A percentile compares a stretch with the other conserved stretches of the same genome.
phyloP scores from a whole-genome alignment of 1,284 basidiomycete species.

The Leccinum pachyderme region DNA sequence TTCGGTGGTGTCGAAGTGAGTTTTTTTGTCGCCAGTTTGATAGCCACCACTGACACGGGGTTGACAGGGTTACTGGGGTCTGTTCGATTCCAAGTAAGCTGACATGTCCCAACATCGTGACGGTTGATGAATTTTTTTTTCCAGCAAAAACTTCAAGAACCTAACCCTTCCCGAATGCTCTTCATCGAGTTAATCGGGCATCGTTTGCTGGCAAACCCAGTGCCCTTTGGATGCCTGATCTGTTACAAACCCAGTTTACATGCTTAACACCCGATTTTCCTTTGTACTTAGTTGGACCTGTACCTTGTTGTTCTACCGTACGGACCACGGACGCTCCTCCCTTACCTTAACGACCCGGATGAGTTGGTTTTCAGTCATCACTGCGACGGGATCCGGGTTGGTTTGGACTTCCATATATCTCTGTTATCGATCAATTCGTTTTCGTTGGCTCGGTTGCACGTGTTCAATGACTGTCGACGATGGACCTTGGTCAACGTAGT shows the following conservation, averaged over 20 bases:
- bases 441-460: no score
- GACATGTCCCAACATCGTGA: background rate
- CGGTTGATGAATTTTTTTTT: slow-evolving; percentile 5
- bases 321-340: slow-evolving; percentile 4
- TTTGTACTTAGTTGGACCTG: slow-evolving; percentile 24
- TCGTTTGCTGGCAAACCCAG: background rate
- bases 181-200: slow-evolving; percentile 3
- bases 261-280: slow-evolving; percentile 2
- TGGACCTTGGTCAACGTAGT: no score
- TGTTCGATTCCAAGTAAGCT: slow-evolving; percentile 58
- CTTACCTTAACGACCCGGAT: background rate
- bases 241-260: slow-evolving; percentile 7
- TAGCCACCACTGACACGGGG: slow-evolving; percentile 7
- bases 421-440: no score
- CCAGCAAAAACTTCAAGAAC: slow-evolving; percentile 56
- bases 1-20: slow-evolving; percentile 81
- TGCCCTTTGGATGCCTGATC: background rate
- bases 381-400: no score
- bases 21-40: slow-evolving; percentile 24
- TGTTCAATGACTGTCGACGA: no score
- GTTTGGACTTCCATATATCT: no score
- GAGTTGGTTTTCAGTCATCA: no score
- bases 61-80: slow-evolving; percentile 53
- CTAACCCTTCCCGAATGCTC: slow-evolving; percentile 51
- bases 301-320: slow-evolving; percentile 14